Evolutionary conservation across 2,329 filamentous ascomycete species (phyloP), one percentile per base, ranked within the genome.

Genomic region (Juglanconis oblonga): DNA sequence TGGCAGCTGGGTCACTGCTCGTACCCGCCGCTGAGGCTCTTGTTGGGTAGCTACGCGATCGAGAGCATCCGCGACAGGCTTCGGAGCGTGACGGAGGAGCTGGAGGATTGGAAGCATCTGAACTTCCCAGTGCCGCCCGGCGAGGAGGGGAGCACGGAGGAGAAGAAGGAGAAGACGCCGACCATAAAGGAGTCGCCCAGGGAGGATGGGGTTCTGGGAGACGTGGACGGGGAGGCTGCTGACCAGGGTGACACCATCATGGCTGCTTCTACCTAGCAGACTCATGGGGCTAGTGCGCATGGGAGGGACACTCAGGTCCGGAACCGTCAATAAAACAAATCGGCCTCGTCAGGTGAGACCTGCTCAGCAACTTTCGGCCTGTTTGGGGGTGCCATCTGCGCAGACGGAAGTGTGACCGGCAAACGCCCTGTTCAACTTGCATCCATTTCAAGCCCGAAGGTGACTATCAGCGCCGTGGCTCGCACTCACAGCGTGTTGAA

Each of bases 1-100:
- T 98, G 95, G 95, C 88, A 97, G 78, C 77, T 98, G 48, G 95
- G 89, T 0, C 95, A 98, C 78, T 98, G 94, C 76, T 89, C 87
- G n/a, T 97, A 92, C 71, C 95, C 95, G 53, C 95, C 95, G 0
- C 73, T 98, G 64, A 79, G 95, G 38, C 76, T 99, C 61, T 78
- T 97, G n/a, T 75, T 98, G 31, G 95, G 95, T 0, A 96, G 88
- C 65, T 98, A 96, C 76, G 94, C 95, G 1, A 94, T 98, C 42
- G 94, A 99, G 73, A 97, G 93, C 72, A 96, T 98, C 54, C 81
- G 95, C 14, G 95, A 99, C 76, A 83, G 94, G 24, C 76, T 98
- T 69, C 85, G 92, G 65, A 94, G 90, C 63, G 91, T 98, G 45
- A 97, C 93, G 11, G 95, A 98, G 74, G 95, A 99, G 78, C 84